Evolutionary conservation across 371 early-diverging fungal genomes (phyloP).

Genomic region (Lichtheimia corymbifera): DNA sequence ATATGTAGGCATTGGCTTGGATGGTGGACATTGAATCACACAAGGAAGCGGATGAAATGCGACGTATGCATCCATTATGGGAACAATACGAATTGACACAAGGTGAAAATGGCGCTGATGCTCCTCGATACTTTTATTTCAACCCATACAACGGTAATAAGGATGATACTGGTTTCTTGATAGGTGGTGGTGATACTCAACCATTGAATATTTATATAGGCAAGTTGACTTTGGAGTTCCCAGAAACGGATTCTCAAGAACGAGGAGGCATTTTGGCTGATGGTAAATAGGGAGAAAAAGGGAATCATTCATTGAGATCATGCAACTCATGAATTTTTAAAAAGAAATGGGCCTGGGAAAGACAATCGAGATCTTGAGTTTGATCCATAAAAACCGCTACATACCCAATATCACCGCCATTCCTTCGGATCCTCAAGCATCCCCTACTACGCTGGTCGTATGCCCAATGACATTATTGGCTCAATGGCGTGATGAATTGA

Average conservation of each 20-base stretch:
- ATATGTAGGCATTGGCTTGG: slow-evolving; percentile 60
- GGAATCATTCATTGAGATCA: not conserved
- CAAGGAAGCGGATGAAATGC: slow-evolving; percentile 31
- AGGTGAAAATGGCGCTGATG: slow-evolving; percentile 9
- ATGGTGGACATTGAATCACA: slow-evolving; percentile 60
- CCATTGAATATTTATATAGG: slow-evolving; percentile 21
- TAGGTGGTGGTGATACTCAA: not conserved
- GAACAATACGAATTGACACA: slow-evolving; percentile 56
- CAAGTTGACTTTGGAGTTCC: slow-evolving; percentile 57
- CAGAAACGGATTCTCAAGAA: slow-evolving; percentile 51
- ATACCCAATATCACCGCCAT: slow-evolving; percentile 13
- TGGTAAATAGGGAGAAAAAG: slow-evolving; percentile 34
- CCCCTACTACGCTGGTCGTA: slow-evolving; percentile 64
- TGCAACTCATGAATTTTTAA: not conserved
- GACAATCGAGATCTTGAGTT: slow-evolving; percentile 81
- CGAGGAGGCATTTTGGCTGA: slow-evolving; percentile 78
- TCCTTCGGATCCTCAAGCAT: slow-evolving; percentile 15
- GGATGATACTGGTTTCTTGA: too few species aligned
- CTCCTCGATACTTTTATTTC: slow-evolving; percentile 49
- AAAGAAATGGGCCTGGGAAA: slow-evolving; percentile 90
- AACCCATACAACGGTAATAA: slow-evolving; percentile 62
- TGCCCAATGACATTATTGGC: slow-evolving; percentile 73
- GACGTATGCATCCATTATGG: slow-evolving; percentile 67
- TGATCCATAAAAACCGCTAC: slow-evolving; percentile 55
- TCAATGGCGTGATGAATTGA: slow-evolving; percentile 74